Evolutionary conservation across 371 early-diverging fungal genomes (phyloP), one percentile per base, ranked within the genome.

Genomic region (Mucor sp.): DNA sequence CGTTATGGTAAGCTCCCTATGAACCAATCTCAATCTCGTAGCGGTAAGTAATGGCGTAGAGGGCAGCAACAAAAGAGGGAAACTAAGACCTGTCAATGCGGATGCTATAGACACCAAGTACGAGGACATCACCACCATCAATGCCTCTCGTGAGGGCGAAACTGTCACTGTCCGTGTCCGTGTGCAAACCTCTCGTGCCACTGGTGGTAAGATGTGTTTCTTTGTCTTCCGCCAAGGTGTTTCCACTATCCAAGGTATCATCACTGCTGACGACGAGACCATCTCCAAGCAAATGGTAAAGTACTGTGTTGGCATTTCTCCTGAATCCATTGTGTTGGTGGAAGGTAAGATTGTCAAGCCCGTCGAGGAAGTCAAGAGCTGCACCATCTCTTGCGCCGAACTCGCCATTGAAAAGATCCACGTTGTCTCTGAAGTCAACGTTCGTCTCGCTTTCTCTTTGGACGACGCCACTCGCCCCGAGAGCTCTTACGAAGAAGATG

Each of bases 251-350:
- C 98, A 99, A 84, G 96, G 90, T 58, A 88, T 99, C 65, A 62
- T 77, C 76, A 62, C 89, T 81, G 78, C 71, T 55, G 87, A 96
- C 71, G 89, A 86, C 15, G 71, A 83, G 28, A 84, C 74, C 4
- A 87, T 97, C 71, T 95, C 95, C 87, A 96, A 96, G 87, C 91
- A 94, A 63, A 97, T 99, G 97, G 88, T 97, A 74, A 97, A 96
- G 83, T 99, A 89, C 84, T 91, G 94, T 65, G 62, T 71, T 61
- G 91, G 90, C 74, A 92, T 98, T 67, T 72, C 95, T 23, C 76
- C 83, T 50, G 99, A 99, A 80, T 95, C 97, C 9, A 90, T 99
- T 61, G 94, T 99, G 11, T 68, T 93, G 37, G 86, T 97, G 35
- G 89, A 93, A 69, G 99, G 90, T 48, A 81, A 79, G 62, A 88